phyloP scores from a whole-genome alignment of 352 stramenopile species.

The Phytophthora pinifolia region DNA sequence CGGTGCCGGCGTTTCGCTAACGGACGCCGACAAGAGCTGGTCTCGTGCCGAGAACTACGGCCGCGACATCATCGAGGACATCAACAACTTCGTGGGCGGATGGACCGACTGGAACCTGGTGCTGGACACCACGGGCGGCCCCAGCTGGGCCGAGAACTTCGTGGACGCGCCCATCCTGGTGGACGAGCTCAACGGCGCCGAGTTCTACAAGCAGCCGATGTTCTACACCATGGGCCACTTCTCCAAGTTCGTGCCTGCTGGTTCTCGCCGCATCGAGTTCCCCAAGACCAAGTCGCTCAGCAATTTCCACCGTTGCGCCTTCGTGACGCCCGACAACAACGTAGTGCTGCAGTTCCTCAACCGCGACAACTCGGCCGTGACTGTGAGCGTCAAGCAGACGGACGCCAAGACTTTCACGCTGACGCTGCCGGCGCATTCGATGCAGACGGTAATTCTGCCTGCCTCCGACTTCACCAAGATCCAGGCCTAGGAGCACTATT shows the following conservation, averaged over 20 bases:
- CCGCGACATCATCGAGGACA: conserved; percentile 81
- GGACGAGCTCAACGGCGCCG: conserved; percentile 31
- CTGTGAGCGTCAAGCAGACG: conserved; percentile 25
- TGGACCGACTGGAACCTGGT: conserved; percentile 89
- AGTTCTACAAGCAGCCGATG: conserved; percentile 69
- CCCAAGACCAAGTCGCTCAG: conserved; percentile 28
- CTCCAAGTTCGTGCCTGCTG: conserved; percentile 51
- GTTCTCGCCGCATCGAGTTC: conserved; percentile 51
- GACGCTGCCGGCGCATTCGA: conserved; percentile 20
- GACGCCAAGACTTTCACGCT: conserved; percentile 29
- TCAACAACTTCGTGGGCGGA: conserved; percentile 62
- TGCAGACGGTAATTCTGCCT: conserved; percentile 35
- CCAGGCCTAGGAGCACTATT: conserved; percentile 15
- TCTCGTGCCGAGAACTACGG: conserved; percentile 68
- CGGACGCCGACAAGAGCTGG: conserved; percentile 52
- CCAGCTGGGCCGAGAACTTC: conserved; percentile 74
- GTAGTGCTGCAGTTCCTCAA: conserved; percentile 52
- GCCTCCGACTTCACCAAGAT: conserved; percentile 27
- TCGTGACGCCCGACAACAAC: conserved; percentile 48
- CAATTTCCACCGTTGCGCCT: conserved; percentile 45
- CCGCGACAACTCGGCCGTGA: conserved; percentile 31
- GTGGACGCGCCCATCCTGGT: conserved; percentile 65
- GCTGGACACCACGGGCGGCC: conserved; percentile 55
- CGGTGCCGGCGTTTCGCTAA: conserved; percentile 43
- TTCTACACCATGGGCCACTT: conserved; percentile 68